Conservation (phyloP, 164 flowering plant species). For the Paratinospora sagittata region DNA sequence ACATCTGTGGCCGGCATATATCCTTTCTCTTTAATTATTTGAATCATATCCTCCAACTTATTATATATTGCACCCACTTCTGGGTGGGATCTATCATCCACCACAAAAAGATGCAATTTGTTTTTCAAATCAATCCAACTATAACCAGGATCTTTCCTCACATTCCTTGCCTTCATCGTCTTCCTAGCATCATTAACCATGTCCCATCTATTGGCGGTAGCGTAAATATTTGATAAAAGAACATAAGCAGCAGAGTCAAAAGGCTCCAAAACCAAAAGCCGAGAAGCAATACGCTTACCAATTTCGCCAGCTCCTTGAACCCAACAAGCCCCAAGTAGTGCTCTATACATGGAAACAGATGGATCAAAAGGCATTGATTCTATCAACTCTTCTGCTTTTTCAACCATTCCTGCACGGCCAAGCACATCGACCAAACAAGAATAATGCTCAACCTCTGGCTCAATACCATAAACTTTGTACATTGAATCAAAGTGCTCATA, state of each 20-base stretch:
- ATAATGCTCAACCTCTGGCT: conserved; percentile 55
- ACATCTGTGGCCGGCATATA: conserved; percentile 43
- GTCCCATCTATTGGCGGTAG: conserved; percentile 43
- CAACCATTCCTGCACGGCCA: conserved; percentile 56
- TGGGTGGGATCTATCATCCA: conserved; percentile 50
- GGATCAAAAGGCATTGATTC: conserved; percentile 41
- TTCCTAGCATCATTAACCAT: conserved; percentile 42
- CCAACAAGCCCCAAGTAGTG: conserved; percentile 60
- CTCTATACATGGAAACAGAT: conserved; percentile 46
- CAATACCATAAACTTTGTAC: conserved; percentile 32
- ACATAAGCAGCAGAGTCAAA: conserved; percentile 49
- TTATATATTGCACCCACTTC: conserved; percentile 33
- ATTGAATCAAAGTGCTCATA: conserved; percentile 33
- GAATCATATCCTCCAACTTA: conserved; percentile 37
- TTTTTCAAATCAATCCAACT: conserved; percentile 65
- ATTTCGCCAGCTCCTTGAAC: conserved; percentile 35
- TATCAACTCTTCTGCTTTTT: conserved; percentile 46
- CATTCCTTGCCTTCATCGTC: conserved; percentile 39
- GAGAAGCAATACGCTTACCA: conserved; percentile 39
- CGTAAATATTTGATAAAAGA: conserved; percentile 57
- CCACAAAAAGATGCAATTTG: conserved; percentile 48
- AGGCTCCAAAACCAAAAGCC: conserved; percentile 46
- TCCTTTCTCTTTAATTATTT: conserved; percentile 34
- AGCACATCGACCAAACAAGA: conserved; percentile 62
- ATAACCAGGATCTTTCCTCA: conserved; percentile 61